phyloP scores from a whole-genome alignment of 495 filamentous ascomycete genomes.

The Podospora pseudocomata region DNA sequence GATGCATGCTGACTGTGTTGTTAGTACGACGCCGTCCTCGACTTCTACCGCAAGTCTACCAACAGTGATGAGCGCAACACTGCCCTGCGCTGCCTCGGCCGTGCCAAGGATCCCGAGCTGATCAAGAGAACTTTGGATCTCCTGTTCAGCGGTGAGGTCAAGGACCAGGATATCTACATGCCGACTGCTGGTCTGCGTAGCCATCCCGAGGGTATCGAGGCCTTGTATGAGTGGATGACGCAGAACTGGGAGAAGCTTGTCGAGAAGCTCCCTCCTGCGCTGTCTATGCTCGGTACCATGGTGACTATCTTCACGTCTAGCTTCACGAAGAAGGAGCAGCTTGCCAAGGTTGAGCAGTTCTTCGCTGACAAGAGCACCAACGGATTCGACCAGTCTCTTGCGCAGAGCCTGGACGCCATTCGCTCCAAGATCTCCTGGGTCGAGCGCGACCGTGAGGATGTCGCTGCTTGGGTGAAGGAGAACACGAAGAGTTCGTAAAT shows the following conservation, averaged over 20 bases:
- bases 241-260: conserved; percentile 79
- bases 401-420: conserved; percentile 60
- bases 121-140: conserved; percentile 76
- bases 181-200: conserved; percentile 72
- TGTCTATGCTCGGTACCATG: conserved; percentile 80
- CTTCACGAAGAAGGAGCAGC: conserved; percentile 73
- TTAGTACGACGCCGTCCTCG: conserved; percentile 71
- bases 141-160: conserved; percentile 76
- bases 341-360: conserved; percentile 72
- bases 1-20: conserved; percentile 9
- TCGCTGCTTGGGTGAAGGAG: conserved; percentile 48
- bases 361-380: conserved; percentile 78
- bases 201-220: conserved; percentile 73
- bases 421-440: conserved; percentile 59
- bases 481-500: conserved; percentile 34
- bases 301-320: conserved; percentile 79
- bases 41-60: conserved; percentile 79
- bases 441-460: conserved; percentile 53
- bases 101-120: conserved; percentile 69
- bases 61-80: conserved; percentile 94
- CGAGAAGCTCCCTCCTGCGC: conserved; percentile 73
- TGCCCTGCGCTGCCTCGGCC: conserved; percentile 81
- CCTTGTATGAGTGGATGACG: conserved; percentile 78
- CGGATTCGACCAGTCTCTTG: conserved; percentile 60
- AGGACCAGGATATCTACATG: conserved; percentile 94